Evolutionary conservation across 306 rosid species (phyloP).

Genomic region (Arachis hypogaea): DNA sequence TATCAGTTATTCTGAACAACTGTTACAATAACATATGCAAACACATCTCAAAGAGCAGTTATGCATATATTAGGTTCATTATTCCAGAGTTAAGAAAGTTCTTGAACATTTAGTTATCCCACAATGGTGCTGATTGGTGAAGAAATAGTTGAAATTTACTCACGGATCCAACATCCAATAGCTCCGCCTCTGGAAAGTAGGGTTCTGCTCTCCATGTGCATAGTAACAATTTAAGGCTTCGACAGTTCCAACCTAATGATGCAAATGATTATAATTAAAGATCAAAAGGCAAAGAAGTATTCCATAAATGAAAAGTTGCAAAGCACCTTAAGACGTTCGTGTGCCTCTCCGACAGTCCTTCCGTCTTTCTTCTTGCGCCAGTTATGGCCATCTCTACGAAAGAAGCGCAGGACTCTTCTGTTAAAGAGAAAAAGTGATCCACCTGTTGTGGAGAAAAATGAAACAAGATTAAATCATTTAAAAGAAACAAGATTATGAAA

Average conservation of each 20-base stretch:
- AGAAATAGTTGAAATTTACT: conserved; percentile 47
- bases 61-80: no score
- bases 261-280: no score
- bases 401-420: conserved; percentile 92
- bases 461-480: not conserved
- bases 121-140: conserved; percentile 15
- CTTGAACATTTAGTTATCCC: conserved; percentile 25
- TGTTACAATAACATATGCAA: no score
- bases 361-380: conserved; percentile 99
- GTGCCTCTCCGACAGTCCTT: conserved; percentile 97
- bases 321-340: conserved; percentile 94
- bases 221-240: conserved; percentile 94
- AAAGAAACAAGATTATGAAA: conserved; percentile 24
- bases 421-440: conserved; percentile 92
- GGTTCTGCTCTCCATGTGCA: conserved; percentile 91
- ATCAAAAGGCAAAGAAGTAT: no score
- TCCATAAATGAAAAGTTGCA: conserved; percentile 23
- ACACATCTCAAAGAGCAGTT: no score
- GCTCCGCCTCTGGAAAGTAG: conserved; percentile 93
- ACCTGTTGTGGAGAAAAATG: conserved; percentile 55
- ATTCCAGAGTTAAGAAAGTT: not conserved
- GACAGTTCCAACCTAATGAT: conserved; percentile 66
- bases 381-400: conserved; percentile 91
- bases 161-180: conserved; percentile 94
- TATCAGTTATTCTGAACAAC: no score